Evolutionary conservation across 306 rosid genomes (phyloP).

Genomic region (Cajanus cajan): DNA sequence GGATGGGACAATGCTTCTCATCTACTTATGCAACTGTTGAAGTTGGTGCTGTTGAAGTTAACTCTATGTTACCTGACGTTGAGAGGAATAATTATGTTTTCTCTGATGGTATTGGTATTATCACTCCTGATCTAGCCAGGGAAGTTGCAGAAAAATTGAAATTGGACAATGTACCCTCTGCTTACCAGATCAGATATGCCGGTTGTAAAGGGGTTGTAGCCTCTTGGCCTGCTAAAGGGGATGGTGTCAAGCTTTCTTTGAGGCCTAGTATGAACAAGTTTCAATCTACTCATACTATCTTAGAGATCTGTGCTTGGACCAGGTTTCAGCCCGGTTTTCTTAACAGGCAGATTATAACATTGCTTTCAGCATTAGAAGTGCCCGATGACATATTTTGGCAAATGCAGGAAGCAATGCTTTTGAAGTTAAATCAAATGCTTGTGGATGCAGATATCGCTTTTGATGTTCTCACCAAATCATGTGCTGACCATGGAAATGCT

Average conservation of each 20-base stretch:
- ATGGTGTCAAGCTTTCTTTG: conserved; percentile 57
- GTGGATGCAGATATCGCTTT: conserved; percentile 62
- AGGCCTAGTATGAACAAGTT: conserved; percentile 82
- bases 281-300: conserved; percentile 46
- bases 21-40: conserved; percentile 87
- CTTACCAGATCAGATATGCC: conserved; percentile 86
- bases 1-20: conserved; percentile 91
- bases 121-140: conserved; percentile 73
- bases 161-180: conserved; percentile 62
- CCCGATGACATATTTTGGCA: conserved; percentile 67
- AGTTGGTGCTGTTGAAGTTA: conserved; percentile 52
- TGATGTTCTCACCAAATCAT: conserved; percentile 75
- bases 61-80: conserved; percentile 48
- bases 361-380: conserved; percentile 66
- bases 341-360: conserved; percentile 76
- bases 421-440: conserved; percentile 57
- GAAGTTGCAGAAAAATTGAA: conserved; percentile 80
- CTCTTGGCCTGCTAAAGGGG: conserved; percentile 69
- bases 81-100: conserved; percentile 55
- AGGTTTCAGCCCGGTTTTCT: conserved; percentile 89
- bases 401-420: conserved; percentile 81
- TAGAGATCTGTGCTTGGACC: conserved; percentile 91
- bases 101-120: conserved; percentile 88
- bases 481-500: conserved; percentile 80
- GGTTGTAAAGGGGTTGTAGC: conserved; percentile 92